These are phyloP conservation scores for Ampelocalamus luodianensis DNA, from an alignment of 176 grass and related monocot species.

Conservation along the genomic window DNA sequence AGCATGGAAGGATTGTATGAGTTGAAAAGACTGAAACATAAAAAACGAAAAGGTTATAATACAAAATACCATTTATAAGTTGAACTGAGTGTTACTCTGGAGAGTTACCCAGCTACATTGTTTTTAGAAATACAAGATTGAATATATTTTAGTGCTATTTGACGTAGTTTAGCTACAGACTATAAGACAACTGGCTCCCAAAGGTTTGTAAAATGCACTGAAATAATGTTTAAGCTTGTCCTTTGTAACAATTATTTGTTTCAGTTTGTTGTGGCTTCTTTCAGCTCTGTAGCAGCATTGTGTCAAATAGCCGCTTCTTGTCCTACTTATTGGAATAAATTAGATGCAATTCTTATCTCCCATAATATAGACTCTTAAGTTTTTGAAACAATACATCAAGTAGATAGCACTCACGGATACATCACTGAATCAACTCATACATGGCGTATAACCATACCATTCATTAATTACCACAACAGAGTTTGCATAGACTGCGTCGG, in stretches of 20 bases:
- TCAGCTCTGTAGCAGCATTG: neutral
- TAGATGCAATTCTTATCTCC: constrained; percentile 1
- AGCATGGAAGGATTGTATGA: constrained; percentile 87
- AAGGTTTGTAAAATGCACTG: constrained; percentile 25
- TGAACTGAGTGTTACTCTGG: neutral
- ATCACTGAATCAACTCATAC: too few species aligned
- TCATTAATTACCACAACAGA: too few species aligned
- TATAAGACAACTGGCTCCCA: neutral
- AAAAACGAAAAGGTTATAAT: constrained; percentile 18
- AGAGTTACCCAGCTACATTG: constrained; percentile 1
- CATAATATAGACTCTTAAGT: neutral
- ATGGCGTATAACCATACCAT: too few species aligned
- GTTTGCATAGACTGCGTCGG: too few species aligned
- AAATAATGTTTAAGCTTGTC: neutral
- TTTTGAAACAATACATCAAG: neutral
- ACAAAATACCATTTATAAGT: constrained; percentile 21
- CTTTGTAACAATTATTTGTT: neutral
- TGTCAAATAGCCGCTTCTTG: neutral
- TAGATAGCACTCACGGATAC: too few species aligned
- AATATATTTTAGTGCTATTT: constrained; percentile 22
- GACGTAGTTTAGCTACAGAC: constrained; percentile 12
- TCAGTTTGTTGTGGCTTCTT: neutral
- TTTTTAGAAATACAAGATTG: constrained; percentile 7
- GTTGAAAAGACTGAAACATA: constrained; percentile 83
- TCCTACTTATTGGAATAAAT: neutral